phyloP scores from a whole-genome alignment of 2,329 filamentous ascomycete genomes.

The Aspergillus fischeri region DNA sequence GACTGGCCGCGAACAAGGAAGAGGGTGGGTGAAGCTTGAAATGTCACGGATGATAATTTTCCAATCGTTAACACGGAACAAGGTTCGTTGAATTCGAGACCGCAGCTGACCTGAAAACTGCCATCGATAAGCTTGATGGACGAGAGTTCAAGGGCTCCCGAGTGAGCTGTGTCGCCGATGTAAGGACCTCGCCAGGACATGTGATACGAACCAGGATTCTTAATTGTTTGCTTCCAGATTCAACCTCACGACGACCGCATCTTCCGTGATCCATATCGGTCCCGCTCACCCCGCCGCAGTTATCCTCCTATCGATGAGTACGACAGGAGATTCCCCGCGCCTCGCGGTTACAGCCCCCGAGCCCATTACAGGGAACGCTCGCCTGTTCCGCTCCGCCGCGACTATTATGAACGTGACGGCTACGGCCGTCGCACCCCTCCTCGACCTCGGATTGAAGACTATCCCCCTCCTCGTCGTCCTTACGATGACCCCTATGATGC shows the following conservation, averaged over 20 bases:
- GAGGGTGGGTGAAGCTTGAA: slow-evolving; percentile 63
- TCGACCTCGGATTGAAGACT: slow-evolving; percentile 74
- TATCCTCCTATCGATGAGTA: slow-evolving; percentile 71
- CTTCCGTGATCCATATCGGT: slow-evolving; percentile 67
- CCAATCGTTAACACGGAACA: slow-evolving; percentile 23
- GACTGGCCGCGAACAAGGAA: slow-evolving; percentile 85
- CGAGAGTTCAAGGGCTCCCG: slow-evolving; percentile 87
- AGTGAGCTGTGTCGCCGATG: slow-evolving; percentile 83
- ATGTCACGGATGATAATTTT: slow-evolving; percentile 14
- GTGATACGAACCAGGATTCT: slow-evolving; percentile 19
- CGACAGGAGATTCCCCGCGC: slow-evolving; percentile 73
- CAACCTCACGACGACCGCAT: slow-evolving; percentile 67
- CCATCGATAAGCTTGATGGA: slow-evolving; percentile 90
- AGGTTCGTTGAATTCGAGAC: slow-evolving; percentile 99
- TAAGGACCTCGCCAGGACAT: slow-evolving; percentile 46
- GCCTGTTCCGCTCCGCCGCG: slow-evolving; percentile 63
- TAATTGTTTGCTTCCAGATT: slow-evolving; percentile 50
- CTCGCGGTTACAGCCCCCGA: slow-evolving; percentile 78
- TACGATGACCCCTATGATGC: slow-evolving; percentile 60
- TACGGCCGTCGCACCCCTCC: slow-evolving; percentile 77
- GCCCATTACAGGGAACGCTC: slow-evolving; percentile 85
- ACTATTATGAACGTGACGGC: slow-evolving; percentile 80
- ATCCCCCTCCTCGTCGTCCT: slow-evolving; percentile 55
- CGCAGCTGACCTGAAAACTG: slow-evolving; percentile 78
- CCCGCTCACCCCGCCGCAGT: slow-evolving; percentile 71